A percentile compares a stretch with the other conserved stretches of the same genome.
Conservation (phyloP, 1,284 basidiomycete species). For the Sanghuangporus sanghuang region DNA sequence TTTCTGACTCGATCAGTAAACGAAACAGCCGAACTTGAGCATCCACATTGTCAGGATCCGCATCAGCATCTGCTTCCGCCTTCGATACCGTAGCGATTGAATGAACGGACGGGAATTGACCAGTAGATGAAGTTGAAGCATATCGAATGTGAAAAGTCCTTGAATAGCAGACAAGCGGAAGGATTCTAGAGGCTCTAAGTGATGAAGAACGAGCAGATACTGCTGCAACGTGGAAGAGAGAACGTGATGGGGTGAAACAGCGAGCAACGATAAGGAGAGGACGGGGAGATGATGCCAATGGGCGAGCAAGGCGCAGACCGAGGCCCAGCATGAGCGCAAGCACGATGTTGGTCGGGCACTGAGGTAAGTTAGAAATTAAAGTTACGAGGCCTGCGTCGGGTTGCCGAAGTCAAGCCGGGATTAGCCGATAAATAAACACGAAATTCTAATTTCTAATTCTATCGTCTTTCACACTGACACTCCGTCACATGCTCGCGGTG, state of each 20-base stretch:
- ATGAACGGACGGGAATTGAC: neutral
- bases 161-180: neutral
- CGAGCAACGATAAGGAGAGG: neutral
- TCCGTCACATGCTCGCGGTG: neutral
- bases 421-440: neutral
- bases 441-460: no score
- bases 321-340: slow-evolving; percentile 12
- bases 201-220: neutral
- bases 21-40: slow-evolving; percentile 69
- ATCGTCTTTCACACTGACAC: no score
- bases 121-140: slow-evolving; percentile 1
- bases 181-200: neutral
- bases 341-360: neutral
- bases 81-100: slow-evolving; percentile 45
- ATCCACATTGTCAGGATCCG: slow-evolving; percentile 56
- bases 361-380: neutral
- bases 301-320: slow-evolving; percentile 9
- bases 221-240: slow-evolving; percentile 10
- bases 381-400: neutral
- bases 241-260: slow-evolving; percentile 6
- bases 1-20: slow-evolving; percentile 56
- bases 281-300: neutral
- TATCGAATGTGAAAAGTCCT: neutral
- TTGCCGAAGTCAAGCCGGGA: neutral
- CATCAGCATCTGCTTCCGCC: slow-evolving; percentile 71